phyloP scores from a whole-genome alignment of 2,329 filamentous ascomycete species.

The Colletotrichum musae region DNA sequence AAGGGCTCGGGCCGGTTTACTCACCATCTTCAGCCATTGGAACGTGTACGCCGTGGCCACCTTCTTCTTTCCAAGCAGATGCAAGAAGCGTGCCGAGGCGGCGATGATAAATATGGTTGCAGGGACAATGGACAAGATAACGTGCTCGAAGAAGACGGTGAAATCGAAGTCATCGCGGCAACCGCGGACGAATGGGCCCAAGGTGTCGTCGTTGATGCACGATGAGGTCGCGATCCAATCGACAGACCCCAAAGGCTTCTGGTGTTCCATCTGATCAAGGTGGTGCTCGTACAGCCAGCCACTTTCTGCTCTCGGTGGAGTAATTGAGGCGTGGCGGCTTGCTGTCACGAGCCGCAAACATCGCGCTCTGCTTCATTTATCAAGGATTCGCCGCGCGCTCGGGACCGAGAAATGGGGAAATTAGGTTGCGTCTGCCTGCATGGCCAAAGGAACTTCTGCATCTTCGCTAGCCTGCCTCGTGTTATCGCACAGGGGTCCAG shows the following conservation, averaged over 20 bases:
- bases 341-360: not conserved
- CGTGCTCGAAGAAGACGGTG: slow-evolving; percentile 63
- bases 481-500: not conserved
- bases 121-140: slow-evolving; percentile 62
- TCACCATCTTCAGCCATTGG: slow-evolving; percentile 44
- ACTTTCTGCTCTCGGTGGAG: not conserved
- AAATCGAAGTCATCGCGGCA: slow-evolving; percentile 67
- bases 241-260: not conserved
- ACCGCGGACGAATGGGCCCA: slow-evolving; percentile 61
- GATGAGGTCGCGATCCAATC: not conserved
- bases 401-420: not conserved
- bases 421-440: not conserved
- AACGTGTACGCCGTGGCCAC: slow-evolving; percentile 54
- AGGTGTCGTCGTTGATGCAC: slow-evolving; percentile 51
- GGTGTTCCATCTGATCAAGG: not conserved
- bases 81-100: slow-evolving; percentile 50
- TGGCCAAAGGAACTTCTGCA: too few species aligned
- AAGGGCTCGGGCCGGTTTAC: not conserved
- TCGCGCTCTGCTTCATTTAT: not conserved
- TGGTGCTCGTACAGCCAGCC: not conserved
- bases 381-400: not conserved
- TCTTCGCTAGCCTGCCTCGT: not conserved
- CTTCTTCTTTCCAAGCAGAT: slow-evolving; percentile 49
- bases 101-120: slow-evolving; percentile 55
- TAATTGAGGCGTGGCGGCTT: not conserved